Evolutionary conservation across 2,329 filamentous ascomycete genomes (phyloP), one percentile per base, ranked within the genome.

Genomic region (Delphinella strobiligena): DNA sequence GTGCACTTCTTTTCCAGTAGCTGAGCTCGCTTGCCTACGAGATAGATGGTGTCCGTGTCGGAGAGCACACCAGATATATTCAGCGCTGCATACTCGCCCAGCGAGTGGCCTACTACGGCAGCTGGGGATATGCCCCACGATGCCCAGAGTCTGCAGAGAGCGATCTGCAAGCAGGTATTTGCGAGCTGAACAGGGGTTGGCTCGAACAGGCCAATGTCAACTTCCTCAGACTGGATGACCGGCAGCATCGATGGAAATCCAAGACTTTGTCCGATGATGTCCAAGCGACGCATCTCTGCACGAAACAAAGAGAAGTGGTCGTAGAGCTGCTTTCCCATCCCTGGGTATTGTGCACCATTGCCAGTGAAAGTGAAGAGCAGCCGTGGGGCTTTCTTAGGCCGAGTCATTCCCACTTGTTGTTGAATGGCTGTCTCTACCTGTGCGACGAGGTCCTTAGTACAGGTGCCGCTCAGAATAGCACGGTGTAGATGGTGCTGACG

Each of bases 401-500:
- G 39, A 19, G 38, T 45, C 27, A 37, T 41, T 16, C 41, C 29
- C 35, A 53, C 5, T 45, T n/a, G n/a, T n/a, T n/a, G n/a, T n/a
- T n/a, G 42, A 12, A 43, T 30, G 15, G 32, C 29, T n/a, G 31
- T 24, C 15, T 38, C 19, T n/a, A 49, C 37, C n/a, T 39, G 29
- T 18, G 54, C 47, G 19, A 52, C 48, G 4, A 63, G 44, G 15
- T 58, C 50, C 2, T 47, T 32, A 4, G 60, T 34, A 15, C 51
- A 51, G 11, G 56, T 46, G 1, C 52, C 56, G 4, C 51, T 44
- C 27, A 61, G 49, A 4, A 56, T 51, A 4, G 56, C 49, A 12
- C 64, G 56, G 46, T 56, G 55, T 30, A 46, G 52, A 45, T 69
- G 63, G 38, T 69, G 66, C 7, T 58, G 52, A 2, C 66, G 61